phyloP scores from a whole-genome alignment of 768 basidiomycete genomes.

The Trametes cingulata region DNA sequence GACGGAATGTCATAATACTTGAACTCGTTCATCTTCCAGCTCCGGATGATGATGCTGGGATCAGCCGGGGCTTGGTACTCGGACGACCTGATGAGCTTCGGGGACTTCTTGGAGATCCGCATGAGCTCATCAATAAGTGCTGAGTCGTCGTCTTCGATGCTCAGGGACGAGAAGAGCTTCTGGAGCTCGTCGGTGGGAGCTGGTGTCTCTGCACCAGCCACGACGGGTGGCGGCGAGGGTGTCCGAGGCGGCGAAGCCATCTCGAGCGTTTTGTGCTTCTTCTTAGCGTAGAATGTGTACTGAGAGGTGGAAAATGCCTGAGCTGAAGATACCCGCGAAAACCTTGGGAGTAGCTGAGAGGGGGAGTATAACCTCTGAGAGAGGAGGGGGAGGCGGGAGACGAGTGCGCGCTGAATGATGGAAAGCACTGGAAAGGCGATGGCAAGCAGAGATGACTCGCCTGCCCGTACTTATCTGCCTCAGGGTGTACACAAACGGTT shows the following conservation, averaged over 20 bases:
- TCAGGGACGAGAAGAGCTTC: constrained; percentile 1
- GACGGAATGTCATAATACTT: constrained; percentile 89
- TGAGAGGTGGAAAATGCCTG: background rate
- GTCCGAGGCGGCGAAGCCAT: constrained; percentile 10
- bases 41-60: constrained; percentile 56
- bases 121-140: constrained; percentile 59
- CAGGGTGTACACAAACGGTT: background rate
- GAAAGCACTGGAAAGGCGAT: background rate
- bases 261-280: background rate
- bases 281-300: background rate
- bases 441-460: background rate
- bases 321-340: background rate
- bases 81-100: constrained; percentile 66
- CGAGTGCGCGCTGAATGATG: constrained; percentile 7
- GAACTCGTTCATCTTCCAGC: constrained; percentile 99
- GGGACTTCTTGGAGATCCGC: constrained; percentile 50
- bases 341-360: background rate
- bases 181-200: background rate
- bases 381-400: background rate
- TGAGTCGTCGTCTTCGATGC: constrained; percentile 44
- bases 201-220: background rate
- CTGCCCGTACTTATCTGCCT: no score
- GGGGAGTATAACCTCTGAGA: background rate
- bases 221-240: background rate
- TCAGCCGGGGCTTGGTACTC: constrained; percentile 59